Conservation (phyloP, 345 rosid genomes). For the Tarenaya hassleriana region DNA sequence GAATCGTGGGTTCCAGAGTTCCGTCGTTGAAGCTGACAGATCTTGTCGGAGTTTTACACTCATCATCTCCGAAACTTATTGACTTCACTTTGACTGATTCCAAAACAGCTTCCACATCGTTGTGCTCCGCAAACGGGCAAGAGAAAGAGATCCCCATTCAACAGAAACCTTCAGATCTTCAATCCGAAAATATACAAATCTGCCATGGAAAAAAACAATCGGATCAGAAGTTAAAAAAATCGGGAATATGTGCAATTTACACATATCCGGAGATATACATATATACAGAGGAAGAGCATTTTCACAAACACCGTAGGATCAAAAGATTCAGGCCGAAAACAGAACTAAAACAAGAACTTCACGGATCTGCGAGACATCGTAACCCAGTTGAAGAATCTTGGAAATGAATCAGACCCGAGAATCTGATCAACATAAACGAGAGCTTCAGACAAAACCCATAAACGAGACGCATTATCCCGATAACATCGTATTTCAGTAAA, state of each 20-base stretch:
- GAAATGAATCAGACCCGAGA: not conserved
- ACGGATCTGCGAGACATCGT: conserved; percentile 31
- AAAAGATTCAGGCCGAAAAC: not conserved
- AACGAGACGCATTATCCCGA: conserved; percentile 3
- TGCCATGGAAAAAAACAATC: not conserved
- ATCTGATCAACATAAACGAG: too few relatives aligned
- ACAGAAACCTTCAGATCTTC: conserved; percentile 21
- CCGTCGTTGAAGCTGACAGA: conserved; percentile 55
- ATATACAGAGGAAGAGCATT: conserved; percentile 5
- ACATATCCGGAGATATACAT: not conserved
- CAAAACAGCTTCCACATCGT: conserved; percentile 49
- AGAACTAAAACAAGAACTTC: conserved; percentile 7
- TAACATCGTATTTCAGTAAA: not conserved
- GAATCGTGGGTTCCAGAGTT: conserved; percentile 50
- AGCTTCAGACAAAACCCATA: not conserved
- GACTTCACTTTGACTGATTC: conserved; percentile 76
- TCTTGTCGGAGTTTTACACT: conserved; percentile 49
- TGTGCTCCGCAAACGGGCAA: conserved; percentile 47
- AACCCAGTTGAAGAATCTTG: conserved; percentile 1
- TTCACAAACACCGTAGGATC: conserved; percentile 14
- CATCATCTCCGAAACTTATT: conserved; percentile 61
- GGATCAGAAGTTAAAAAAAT: conserved; percentile 19
- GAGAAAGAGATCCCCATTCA: conserved; percentile 68
- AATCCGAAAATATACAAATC: too few relatives aligned
- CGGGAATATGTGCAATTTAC: conserved; percentile 13